phyloP scores from a whole-genome alignment of 441 rosid species.

The Erodium trifolium region DNA sequence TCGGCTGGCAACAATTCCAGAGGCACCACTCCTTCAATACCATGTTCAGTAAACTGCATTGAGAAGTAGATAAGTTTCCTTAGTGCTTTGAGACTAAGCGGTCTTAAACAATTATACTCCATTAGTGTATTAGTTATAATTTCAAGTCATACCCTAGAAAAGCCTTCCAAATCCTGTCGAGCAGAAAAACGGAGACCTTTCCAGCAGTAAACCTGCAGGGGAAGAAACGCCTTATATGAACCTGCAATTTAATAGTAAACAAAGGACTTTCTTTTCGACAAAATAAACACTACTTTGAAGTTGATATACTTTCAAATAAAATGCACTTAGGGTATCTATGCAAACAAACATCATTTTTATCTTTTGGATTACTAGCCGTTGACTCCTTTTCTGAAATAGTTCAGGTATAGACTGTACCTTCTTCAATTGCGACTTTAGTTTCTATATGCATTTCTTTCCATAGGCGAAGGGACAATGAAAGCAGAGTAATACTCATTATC shows the following conservation, averaged over 20 bases:
- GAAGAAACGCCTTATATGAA: not conserved
- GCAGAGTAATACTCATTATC: not conserved
- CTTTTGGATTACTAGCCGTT: not conserved
- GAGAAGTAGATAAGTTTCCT: constrained; percentile 8
- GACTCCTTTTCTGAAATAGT: not conserved
- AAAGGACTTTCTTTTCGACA: not conserved
- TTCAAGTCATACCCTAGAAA: constrained; percentile 57
- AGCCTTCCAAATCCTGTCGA: constrained; percentile 93
- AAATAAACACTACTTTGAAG: not conserved
- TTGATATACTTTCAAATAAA: too few species aligned
- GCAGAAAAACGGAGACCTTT: constrained; percentile 92
- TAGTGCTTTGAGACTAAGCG: not conserved
- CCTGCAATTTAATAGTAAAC: not conserved
- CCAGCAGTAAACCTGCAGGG: constrained; percentile 90
- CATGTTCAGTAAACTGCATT: constrained; percentile 82
- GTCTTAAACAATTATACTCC: not conserved
- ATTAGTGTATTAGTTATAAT: constrained; percentile 12
- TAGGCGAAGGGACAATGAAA: not conserved
- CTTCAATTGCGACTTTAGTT: not conserved
- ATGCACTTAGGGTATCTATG: not conserved
- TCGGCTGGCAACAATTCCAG: constrained; percentile 70
- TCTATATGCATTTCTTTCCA: not conserved
- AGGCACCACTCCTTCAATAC: constrained; percentile 96
- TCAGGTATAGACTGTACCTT: not conserved
- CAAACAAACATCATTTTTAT: not conserved